Percentiles rank a stretch among this genome's conserved stretches.
Conservation (phyloP, 2,329 filamentous ascomycete species). For the Pyrenophora seminiperda region DNA sequence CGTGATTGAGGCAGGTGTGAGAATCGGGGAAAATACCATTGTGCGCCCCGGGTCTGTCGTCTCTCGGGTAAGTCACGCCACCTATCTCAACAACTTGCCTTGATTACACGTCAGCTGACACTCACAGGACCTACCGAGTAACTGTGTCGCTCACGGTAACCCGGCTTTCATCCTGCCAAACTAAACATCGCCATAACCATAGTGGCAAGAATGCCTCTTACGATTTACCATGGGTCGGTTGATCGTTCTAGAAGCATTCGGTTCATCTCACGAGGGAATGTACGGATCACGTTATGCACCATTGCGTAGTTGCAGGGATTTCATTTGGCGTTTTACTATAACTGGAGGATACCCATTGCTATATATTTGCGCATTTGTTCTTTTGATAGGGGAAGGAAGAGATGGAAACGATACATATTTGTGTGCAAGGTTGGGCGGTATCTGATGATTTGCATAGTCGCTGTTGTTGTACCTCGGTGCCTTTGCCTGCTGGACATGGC, state of each 20-base stretch:
- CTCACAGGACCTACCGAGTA: conserved; percentile 52
- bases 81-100: neutral
- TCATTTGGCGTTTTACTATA: conserved; percentile 11
- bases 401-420: conserved; percentile 3
- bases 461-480: conserved; percentile 11
- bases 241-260: neutral
- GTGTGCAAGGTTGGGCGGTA: conserved; percentile 12
- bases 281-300: conserved; percentile 12
- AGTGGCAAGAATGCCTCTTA: neutral
- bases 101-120: conserved; percentile 19
- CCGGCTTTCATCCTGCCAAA: conserved; percentile 46
- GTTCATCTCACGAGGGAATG: conserved; percentile 4
- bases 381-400: neutral
- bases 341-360: conserved; percentile 28
- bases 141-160: conserved; percentile 55
- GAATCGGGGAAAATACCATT: conserved; percentile 59
- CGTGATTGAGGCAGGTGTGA: conserved; percentile 63
- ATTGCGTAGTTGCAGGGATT: conserved; percentile 18
- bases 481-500: conserved; percentile 15
- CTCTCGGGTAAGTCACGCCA: conserved; percentile 54
- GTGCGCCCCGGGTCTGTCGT: conserved; percentile 62
- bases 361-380: conserved; percentile 7
- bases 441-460: conserved; percentile 14
- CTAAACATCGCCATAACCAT: conserved; percentile 16
- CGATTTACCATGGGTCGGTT: neutral